Evolutionary conservation across 1,139 yeast species (phyloP), one percentile per base, ranked within the genome.

Genomic region (Yamadazyma atmosphaerica): DNA sequence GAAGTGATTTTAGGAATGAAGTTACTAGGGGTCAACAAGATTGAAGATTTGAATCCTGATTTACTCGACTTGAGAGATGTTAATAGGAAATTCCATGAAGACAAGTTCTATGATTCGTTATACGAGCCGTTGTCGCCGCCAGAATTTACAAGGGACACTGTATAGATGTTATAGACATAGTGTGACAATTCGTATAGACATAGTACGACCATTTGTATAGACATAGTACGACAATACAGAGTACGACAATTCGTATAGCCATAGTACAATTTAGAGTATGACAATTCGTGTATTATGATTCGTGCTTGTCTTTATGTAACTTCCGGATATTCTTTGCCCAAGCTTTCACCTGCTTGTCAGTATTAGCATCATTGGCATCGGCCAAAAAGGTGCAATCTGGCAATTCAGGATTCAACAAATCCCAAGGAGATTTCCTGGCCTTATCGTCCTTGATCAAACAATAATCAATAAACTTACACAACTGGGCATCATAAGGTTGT

Each of bases 371-470:
- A 17, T 58, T 65, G 1, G 75, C 77, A 1, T 68, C 72, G 19
- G 56, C 48, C 39, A 79, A 64, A 49, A 79, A 81, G 59, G 59
- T 25, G 32, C 42, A 40, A 9, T 33, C 40, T 10, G 23, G 9
- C 55, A 61, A 8, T 12, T 19, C 24, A 28, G 21, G 19, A 50
- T 50, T 27, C 37, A 79, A 58, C 23, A 85, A 61, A 37, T 81
- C 84, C 57, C 76, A 71, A 0, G 89, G 86, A 1, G 81, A 71
- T 33, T 81, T 79, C 34, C 96, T 67, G 40, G 71, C 68, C 10
- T 70, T 67, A 42, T 83, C 88, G 48, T 83, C 85, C 54, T 81
- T 82, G 25, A 66, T 64, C 55, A 89, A 71, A 54, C 96, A 87
- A 37, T 72, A 65, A 50, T 81, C 80, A 22, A 88, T 81, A 54